Base-by-base conservation (phyloP, 2,329 filamentous ascomycete species). In the Botrytis squamosa region DNA sequence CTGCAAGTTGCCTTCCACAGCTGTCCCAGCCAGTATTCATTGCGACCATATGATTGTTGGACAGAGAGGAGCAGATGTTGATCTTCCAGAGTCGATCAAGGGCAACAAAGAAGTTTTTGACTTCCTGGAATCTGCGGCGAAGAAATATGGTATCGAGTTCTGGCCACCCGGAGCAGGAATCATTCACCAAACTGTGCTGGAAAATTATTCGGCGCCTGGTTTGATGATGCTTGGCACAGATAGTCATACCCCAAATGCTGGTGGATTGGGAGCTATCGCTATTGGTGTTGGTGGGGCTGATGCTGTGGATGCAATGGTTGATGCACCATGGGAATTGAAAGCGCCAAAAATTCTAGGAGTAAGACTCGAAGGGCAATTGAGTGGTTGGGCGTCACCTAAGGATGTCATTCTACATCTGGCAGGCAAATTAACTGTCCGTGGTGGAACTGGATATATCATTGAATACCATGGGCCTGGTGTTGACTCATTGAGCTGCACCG, bases 11-110 rank as follows among this genome's bases (percentile, higher is more conserved):
- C 92, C 92, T 42, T 90, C 90, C 74, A 97, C 96, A 3, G 95
- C 95, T 16, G 95, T 99, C 68, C 96, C 96, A 18, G 95, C 96
- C 67, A 98, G 95, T 83, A 98, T 98, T 79, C 96, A 99, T 85
- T 99, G 96, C 84, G 96, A 99, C 85, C 96, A 99, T 83, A 91
- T 99, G 90, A 98, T 99, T 84, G 95, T 98, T 44, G 96, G 95
- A 73, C 92, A 97, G 84, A 92, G 91, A 81, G 96, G 96, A 74
- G 96, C 95, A 52, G 91, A 95, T 79, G 88, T 90, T 38, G 96
- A 99, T 84, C 85, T 99, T 75, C 89, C 92, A 42, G 89, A 91
- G 46, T 96, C 94, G 60, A 97, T 99, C 76, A 87, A 91, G 83
- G 92, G 93, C 65, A 99, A 99, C 84, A 94, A 94, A 83, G 96